Percentiles rank a stretch among this genome's conserved stretches.
Conservation (phyloP, 495 filamentous ascomycete genomes). For the Talaromyces wortmannii region DNA sequence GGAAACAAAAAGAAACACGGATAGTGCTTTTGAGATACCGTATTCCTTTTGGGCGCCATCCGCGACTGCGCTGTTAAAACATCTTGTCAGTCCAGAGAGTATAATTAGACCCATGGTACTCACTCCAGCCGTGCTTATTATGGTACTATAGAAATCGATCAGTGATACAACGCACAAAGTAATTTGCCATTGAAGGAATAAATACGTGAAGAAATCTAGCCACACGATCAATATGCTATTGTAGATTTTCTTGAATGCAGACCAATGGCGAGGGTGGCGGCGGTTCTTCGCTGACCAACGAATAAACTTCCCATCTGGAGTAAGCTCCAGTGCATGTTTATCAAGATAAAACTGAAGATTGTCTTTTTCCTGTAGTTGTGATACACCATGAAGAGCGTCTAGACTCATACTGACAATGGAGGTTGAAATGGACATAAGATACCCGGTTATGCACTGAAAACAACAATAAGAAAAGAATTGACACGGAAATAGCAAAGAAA, state of each 20-base stretch:
- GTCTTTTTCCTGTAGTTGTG: too few relatives aligned
- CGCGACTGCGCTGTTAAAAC: slow-evolving; percentile 20
- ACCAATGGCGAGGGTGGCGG: slow-evolving; percentile 36
- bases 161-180: not conserved
- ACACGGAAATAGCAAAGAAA: too few relatives aligned
- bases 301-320: slow-evolving; percentile 27
- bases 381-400: too few relatives aligned
- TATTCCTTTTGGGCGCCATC: slow-evolving; percentile 25
- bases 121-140: slow-evolving; percentile 34
- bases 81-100: not conserved
- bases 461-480: too few relatives aligned
- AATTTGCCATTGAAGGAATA: not conserved
- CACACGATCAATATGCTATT: slow-evolving; percentile 27
- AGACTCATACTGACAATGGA: too few relatives aligned
- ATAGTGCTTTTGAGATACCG: slow-evolving; percentile 15
- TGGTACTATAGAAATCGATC: slow-evolving; percentile 18
- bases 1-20: slow-evolving; percentile 33
- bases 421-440: too few relatives aligned
- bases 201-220: slow-evolving; percentile 37
- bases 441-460: too few relatives aligned
- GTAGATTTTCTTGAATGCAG: slow-evolving; percentile 21
- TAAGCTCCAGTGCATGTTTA: slow-evolving; percentile 21
- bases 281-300: slow-evolving; percentile 28
- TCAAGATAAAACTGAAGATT: not conserved
- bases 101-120: slow-evolving; percentile 2